These are phyloP conservation scores for Arthrinium phaeospermum DNA, from an alignment of 2,329 filamentous ascomycete genomes.

Conservation along the genomic window DNA sequence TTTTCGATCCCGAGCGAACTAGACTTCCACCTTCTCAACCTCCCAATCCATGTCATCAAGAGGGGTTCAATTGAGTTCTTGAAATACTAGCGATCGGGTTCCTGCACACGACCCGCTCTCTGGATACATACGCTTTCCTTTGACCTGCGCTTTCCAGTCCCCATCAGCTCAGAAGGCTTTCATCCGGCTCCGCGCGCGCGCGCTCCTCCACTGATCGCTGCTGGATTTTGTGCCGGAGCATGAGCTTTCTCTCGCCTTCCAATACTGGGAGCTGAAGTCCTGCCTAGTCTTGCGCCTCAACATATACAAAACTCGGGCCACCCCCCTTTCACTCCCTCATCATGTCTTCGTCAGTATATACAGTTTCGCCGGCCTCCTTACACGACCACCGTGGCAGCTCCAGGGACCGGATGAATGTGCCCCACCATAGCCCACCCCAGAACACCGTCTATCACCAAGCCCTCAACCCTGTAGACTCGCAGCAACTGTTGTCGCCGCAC, in stretches of 20 bases:
- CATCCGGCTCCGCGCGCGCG: conserved; percentile 1
- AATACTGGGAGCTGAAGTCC: conserved; percentile 1
- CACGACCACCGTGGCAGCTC: conserved; percentile 42
- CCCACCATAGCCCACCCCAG: conserved; percentile 38
- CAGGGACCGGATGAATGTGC: conserved; percentile 35
- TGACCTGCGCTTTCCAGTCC: not conserved
- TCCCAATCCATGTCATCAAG: not conserved
- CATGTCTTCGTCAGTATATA: conserved; percentile 39
- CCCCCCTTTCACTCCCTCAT: not conserved
- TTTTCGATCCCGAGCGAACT: not conserved
- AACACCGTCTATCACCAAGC: conserved; percentile 27
- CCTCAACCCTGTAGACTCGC: conserved; percentile 41
- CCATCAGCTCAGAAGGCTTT: not conserved
- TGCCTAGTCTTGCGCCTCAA: conserved; percentile 16
- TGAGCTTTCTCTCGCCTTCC: not conserved
- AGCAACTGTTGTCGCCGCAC: conserved; percentile 47
- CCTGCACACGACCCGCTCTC: not conserved
- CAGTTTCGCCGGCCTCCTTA: conserved; percentile 47
- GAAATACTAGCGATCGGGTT: not conserved
- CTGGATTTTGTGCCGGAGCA: not conserved
- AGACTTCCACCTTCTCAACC: not conserved
- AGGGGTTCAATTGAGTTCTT: not conserved
- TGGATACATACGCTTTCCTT: not conserved
- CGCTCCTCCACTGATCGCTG: conserved; percentile 5
- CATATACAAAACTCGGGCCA: conserved; percentile 16